A percentile compares a stretch with the other conserved stretches of the same genome.
Conservation (phyloP, 768 basidiomycete species). For the Boletus edulis region DNA sequence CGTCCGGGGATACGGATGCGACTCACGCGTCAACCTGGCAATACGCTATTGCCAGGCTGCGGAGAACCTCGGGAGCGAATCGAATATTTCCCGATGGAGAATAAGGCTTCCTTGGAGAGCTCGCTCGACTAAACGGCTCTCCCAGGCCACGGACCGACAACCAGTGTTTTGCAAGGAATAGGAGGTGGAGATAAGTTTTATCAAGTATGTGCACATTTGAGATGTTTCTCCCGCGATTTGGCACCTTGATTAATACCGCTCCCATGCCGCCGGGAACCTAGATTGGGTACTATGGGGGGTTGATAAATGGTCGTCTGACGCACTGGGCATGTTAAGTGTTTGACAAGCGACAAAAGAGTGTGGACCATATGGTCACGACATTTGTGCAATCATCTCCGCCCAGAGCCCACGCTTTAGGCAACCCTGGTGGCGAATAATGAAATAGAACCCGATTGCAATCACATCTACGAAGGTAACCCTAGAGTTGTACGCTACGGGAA, state of each 20-base stretch:
- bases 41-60: not conserved
- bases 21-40: not conserved
- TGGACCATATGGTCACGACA: not conserved
- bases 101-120: not conserved
- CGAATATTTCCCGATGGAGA: not conserved
- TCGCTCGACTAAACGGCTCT: not conserved
- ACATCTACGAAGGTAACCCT: slow-evolving; percentile 29
- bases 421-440: slow-evolving; percentile 7
- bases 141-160: not conserved
- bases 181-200: not conserved
- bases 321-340: not conserved
- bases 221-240: not conserved
- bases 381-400: slow-evolving; percentile 7
- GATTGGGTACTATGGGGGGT: not conserved
- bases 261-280: not conserved
- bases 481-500: slow-evolving; percentile 29
- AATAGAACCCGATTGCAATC: not conserved
- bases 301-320: not conserved
- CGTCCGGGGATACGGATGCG: not conserved
- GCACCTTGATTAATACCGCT: slow-evolving; percentile 1
- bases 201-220: not conserved
- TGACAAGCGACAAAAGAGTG: not conserved
- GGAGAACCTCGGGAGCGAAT: not conserved
- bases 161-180: not conserved
- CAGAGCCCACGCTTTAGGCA: not conserved